Base-by-base conservation (phyloP, 495 filamentous ascomycete genomes). In the Lasiosphaeria miniovina region DNA sequence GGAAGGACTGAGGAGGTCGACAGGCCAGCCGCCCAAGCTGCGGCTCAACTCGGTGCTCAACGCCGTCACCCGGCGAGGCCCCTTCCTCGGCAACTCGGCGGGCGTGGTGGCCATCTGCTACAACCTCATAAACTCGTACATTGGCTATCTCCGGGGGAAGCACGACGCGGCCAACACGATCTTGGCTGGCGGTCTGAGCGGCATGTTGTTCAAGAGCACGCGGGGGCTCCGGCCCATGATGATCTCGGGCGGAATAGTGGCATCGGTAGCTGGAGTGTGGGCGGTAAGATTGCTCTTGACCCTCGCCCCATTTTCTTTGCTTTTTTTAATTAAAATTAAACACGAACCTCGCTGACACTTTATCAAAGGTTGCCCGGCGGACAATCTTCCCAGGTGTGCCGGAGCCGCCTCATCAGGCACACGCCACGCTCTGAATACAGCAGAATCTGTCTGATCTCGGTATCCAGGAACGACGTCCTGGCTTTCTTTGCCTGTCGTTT, bases 201-300 rank as follows among this genome's bases (percentile, higher is more conserved):
- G 94, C 50, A 91, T 91, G 85, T 60, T 98, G 38, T 98, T 97
- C 77, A 98, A 96, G 84, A 93, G 91, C 67, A 97, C 95, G 14
- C 84, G 88, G 67, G 94, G 94, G 10, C 40, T 93, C 35, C 85
- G 87, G 78, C 91, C 91, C 32, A 96, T 98, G 92, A 77, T 91
- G 81, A 94, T 96, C 67, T 95, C 90, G 35, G 89, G 91, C 40
- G 87, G 88, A 61, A 85, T 98, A 53, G 91, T 97, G 59, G 94
- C 87, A 45, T 80, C 84, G 14, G 82, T 90, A 57, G 94, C 94
- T 36, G 93, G 90, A 57, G 82, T 74, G 54, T 98, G 94, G 94
- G 85, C 90, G 65, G 91, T 98, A 86, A 67, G 88, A 84, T 35
- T n/a, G 14, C 31, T 35, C 31, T 34, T 24, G 50, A 7, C 31